Conservation (phyloP, 2,329 filamentous ascomycete genomes). For the Epichloe aotearoae region DNA sequence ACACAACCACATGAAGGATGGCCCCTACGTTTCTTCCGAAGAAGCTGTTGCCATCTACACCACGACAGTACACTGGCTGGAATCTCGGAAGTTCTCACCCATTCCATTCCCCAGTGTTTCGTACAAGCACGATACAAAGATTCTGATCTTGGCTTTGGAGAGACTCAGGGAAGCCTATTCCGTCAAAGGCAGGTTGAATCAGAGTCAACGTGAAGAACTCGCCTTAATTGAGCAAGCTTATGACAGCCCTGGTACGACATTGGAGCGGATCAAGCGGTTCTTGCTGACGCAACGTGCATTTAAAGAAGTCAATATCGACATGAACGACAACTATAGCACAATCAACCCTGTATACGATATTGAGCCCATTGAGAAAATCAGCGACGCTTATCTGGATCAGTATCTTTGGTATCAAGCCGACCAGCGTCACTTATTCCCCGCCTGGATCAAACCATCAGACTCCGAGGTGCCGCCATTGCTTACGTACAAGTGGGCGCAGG, state of each 20-base stretch:
- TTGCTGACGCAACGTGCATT: conserved; percentile 93
- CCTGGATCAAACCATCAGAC: conserved; percentile 98
- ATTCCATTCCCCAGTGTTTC: conserved; percentile 98
- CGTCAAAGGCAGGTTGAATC: conserved; percentile 90
- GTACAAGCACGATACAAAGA: conserved; percentile 99
- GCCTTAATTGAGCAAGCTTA: conserved; percentile 97
- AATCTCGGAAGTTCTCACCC: conserved; percentile 94
- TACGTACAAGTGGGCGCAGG: conserved; percentile 98
- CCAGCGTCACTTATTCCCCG: conserved; percentile 89
- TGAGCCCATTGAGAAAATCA: conserved; percentile 98
- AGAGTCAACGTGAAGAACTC: conserved; percentile 92
- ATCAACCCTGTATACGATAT: conserved; percentile 99
- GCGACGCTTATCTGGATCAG: conserved; percentile 94
- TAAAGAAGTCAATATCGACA: conserved; percentile 98
- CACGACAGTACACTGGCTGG: conserved; percentile 95
- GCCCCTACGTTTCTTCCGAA: conserved; percentile 94
- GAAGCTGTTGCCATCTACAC: conserved; percentile 98
- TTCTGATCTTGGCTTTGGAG: conserved; percentile 88
- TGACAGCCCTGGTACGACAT: conserved; percentile 88
- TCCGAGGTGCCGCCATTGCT: conserved; percentile 91
- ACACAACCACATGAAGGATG: conserved; percentile 99
- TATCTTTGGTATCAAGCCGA: conserved; percentile 99
- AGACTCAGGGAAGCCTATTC: conserved; percentile 91
- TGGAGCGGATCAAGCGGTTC: conserved; percentile 96
- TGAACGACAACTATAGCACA: conserved; percentile 99